Evolutionary conservation across 108 stramenopile species (phyloP).

Genomic region (Cyclotella choctawhatcheeana): DNA sequence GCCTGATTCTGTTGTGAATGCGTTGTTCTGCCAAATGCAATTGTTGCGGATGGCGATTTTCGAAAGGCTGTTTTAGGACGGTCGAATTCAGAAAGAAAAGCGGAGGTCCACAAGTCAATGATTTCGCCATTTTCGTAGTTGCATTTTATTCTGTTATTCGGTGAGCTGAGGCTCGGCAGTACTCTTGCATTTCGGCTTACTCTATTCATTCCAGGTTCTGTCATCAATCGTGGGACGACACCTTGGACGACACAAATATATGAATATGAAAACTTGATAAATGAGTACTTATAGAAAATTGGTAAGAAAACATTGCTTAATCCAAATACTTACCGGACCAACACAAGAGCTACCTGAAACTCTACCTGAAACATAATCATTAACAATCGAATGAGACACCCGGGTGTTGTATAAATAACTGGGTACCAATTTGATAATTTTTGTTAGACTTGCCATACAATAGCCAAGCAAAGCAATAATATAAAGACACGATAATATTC

Average conservation of each 20-base stretch:
- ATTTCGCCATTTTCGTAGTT: slow-evolving; percentile 25
- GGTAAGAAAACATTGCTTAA: too few relatives aligned
- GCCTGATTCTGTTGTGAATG: slow-evolving; percentile 1
- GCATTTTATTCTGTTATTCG: not conserved
- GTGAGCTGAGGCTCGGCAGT: not conserved
- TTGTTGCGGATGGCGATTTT: slow-evolving; percentile 2
- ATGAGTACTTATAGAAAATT: too few relatives aligned
- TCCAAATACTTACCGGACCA: too few relatives aligned
- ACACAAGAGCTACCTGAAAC: too few relatives aligned
- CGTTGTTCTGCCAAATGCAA: slow-evolving; percentile 42
- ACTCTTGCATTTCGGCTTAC: not conserved
- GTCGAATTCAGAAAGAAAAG: slow-evolving; percentile 39
- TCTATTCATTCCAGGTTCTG: not conserved
- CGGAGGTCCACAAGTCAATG: slow-evolving; percentile 47
- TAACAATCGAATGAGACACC: too few relatives aligned
- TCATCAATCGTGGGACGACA: too few relatives aligned
- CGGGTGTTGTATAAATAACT: too few relatives aligned
- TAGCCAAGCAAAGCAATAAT: slow-evolving; percentile 3
- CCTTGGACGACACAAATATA: too few relatives aligned
- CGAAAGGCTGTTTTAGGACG: slow-evolving; percentile 16
- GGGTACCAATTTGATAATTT: too few relatives aligned
- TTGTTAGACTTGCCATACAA: not conserved
- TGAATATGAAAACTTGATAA: not conserved
- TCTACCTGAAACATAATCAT: too few relatives aligned
- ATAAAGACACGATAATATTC: not conserved